Evolutionary conservation across 2,329 filamentous ascomycete species (phyloP), one percentile per base, ranked within the genome.

Genomic region (Phoma herbarum): DNA sequence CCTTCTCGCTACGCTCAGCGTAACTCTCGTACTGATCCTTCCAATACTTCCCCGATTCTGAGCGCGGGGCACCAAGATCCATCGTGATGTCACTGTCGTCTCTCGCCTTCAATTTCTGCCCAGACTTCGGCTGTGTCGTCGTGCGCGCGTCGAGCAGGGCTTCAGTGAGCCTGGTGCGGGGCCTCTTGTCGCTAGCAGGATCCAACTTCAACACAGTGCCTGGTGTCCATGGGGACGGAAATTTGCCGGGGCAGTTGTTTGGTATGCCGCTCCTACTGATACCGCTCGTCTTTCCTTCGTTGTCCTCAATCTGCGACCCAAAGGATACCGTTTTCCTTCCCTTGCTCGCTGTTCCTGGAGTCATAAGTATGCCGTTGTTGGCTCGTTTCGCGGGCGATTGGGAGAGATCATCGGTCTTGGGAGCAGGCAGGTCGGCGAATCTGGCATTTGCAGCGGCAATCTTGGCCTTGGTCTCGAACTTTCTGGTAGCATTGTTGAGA

Each of bases 41-140:
- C 91, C 91, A 94, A 76, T 90, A 93, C 67, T 85, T 87, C 7
- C 90, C 90, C 4, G 90, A 92, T 59, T 89, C 85, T 2, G 90
- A 92, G 62, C 88, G 85, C 7, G 91, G 90, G 68, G 91, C 88
- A 62, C 89, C 89, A 47, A 92, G 78, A 68, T 93, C 90, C 46
- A 88, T 78, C 0, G 90, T 92, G 56, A 88, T 79, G 66, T 92
- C 89, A 53, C 84, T 81, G 50, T 86, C 84, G 65, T 80, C 79
- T 49, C 75, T 77, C 20, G 74, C 74, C 52, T 73, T 76, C 23
- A 61, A 68, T 35, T 67, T 75, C 50, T 75, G 69, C 0, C 67
- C 71, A 8, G 62, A 56, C 39, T 67, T 74, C 18, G 64, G 64
- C 41, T 75, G 72, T 47, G 66, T 74, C 9, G 80, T 78, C 8